These are phyloP conservation scores for Coffea eugenioides DNA, from an alignment of 257 asterid species.

Conservation along the genomic window DNA sequence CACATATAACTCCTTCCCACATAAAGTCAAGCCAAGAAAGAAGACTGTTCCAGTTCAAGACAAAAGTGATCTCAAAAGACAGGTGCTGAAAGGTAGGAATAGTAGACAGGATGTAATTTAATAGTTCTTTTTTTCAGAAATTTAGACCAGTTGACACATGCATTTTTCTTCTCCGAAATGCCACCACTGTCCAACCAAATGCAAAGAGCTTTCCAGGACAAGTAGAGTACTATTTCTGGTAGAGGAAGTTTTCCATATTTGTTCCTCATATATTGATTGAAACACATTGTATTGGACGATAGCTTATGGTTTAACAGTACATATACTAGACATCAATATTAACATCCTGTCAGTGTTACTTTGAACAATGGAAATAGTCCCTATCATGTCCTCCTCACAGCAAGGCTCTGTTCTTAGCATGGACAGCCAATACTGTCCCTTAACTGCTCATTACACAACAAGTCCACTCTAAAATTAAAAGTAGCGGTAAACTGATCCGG, in stretches of 20 bases:
- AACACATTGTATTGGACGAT: too few species aligned
- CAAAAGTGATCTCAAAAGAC: not conserved
- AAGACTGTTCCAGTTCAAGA: not conserved
- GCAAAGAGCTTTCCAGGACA: not conserved
- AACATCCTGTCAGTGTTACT: not conserved
- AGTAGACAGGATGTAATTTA: not conserved
- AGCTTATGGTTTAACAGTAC: too few species aligned
- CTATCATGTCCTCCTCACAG: not conserved
- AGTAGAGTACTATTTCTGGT: not conserved
- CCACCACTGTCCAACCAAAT: not conserved
- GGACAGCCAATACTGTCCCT: not conserved
- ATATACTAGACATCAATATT: too few species aligned
- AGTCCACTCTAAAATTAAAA: too few species aligned
- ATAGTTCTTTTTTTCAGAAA: not conserved
- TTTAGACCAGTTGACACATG: too few species aligned
- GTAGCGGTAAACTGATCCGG: not conserved
- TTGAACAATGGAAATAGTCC: not conserved
- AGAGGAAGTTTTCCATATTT: too few species aligned
- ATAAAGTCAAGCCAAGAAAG: not conserved
- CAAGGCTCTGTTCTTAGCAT: not conserved
- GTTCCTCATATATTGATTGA: too few species aligned
- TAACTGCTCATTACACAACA: not conserved
- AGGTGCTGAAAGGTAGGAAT: not conserved
- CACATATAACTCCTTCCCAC: not conserved
- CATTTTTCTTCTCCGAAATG: not conserved